These are phyloP conservation scores for Steccherinum ochraceum DNA, from an alignment of 768 basidiomycete species.

Conservation along the genomic window DNA sequence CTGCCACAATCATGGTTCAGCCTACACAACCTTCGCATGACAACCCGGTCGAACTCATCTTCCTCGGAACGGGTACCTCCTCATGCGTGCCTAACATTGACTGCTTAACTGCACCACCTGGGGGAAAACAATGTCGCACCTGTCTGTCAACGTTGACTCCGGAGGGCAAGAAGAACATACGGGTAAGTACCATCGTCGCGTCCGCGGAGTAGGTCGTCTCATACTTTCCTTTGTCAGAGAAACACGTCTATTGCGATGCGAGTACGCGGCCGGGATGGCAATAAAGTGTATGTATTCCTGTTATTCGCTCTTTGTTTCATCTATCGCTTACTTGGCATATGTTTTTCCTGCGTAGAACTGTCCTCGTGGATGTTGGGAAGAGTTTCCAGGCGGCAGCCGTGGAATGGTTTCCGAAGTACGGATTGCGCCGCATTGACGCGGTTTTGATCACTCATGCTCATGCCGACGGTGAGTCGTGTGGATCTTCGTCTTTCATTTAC, in stretches of 20 bases:
- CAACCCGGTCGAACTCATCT: slow-evolving; percentile 54
- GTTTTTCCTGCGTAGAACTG: no score
- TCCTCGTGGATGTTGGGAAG: slow-evolving; percentile 83
- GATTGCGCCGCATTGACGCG: slow-evolving; percentile 63
- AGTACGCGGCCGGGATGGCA: slow-evolving; percentile 33
- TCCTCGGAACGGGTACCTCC: slow-evolving; percentile 81
- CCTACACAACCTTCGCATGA: neutral
- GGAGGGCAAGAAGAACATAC: slow-evolving; percentile 75
- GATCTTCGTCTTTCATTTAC: neutral
- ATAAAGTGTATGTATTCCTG: slow-evolving; percentile 43
- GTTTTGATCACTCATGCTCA: slow-evolving; percentile 86
- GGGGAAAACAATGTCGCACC: slow-evolving; percentile 46
- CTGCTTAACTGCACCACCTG: slow-evolving; percentile 69
- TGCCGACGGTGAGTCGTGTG: slow-evolving; percentile 52
- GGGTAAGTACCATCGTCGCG: slow-evolving; percentile 31
- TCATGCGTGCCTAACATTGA: slow-evolving; percentile 60
- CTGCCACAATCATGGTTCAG: neutral
- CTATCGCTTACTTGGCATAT: slow-evolving; percentile 1
- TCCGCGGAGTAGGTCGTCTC: neutral
- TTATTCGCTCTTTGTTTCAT: no score
- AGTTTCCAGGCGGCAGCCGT: slow-evolving; percentile 59
- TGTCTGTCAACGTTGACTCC: slow-evolving; percentile 62
- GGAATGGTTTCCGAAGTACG: slow-evolving; percentile 66
- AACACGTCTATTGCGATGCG: slow-evolving; percentile 75
- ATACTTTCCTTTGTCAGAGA: slow-evolving; percentile 25